Base-by-base conservation (phyloP, 139 green algal genomes). In the Chlorella sp. region DNA sequence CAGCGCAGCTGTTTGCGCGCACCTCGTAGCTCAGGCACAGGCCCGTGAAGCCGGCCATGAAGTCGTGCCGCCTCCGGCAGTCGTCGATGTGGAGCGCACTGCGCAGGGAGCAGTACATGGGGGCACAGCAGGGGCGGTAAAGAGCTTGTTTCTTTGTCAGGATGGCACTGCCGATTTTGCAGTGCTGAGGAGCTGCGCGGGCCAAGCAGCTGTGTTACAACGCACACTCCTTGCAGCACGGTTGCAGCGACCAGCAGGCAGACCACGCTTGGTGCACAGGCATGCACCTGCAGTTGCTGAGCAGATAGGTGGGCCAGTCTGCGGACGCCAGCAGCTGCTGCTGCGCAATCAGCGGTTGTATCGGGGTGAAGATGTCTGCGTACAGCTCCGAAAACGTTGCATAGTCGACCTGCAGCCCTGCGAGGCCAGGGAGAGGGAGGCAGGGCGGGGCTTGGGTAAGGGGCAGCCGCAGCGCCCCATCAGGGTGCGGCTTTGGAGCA, bases 341-440 rank as follows among this genome's bases (percentile, higher is more conserved):
- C 65, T 76, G 64, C 20, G 68, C 38, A 32, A 84, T 76, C 64
- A 84, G 76, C n/a, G n/a, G 8, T 3, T 28, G n/a, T 22, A 69
- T n/a, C 8, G 51, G 43, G 22, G 44, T 69, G n/a, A 84, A 84
- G 32, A 84, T 84, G 79, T 84, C 65, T 40, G 79, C 79, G 36
- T 84, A 84, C 43, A 84, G 65, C 43, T 46, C 43, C 7, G 64
- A 20, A 74, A 84, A 84, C 0, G n/a, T 64, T 13, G 19, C 9
- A n/a, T 64, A 76, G 24, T 65, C 79, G 4, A 76, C 8, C 22
- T 38, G 43, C 64, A 84, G 65, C 0, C 79, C 79, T 76, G 79
- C 43, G 46, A 56, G 48, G 51, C 51, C 19, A 36, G 56, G 5
- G 34, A 69, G 40, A 14, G 13, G 38, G 17, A 19, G 34, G 69